Base-by-base conservation (phyloP, 2,329 filamentous ascomycete species). In the Drechslerella dactyloides region DNA sequence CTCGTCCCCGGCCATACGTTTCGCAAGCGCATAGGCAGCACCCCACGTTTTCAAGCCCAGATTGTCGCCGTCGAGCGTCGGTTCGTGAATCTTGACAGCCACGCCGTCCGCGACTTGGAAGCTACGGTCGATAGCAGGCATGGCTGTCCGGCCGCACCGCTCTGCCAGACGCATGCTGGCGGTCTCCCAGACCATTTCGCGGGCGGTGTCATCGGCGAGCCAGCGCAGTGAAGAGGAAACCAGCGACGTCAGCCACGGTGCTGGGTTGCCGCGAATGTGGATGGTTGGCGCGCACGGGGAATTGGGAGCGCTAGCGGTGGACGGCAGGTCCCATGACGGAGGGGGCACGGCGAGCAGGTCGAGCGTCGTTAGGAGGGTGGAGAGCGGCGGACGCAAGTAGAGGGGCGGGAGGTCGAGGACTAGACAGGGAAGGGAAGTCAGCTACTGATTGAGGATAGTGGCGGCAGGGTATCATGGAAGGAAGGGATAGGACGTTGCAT, bases 21-120 rank as follows among this genome's bases (percentile, higher is more conserved):
- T 89, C 0, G 93, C 89, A 2, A 97, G 86, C 1, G 96, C 84
- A 77, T 92, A 96, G 0, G 92, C 93, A 0, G 92, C 93, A 0
- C 90, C 91, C 94, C 94, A 97, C 0, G 94, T 99, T 80, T 99
- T 97, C 79, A 96, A 84, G 0, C 94, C 94, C 17, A 97, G 83
- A 69, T 90, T 90, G 79, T 97, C 93, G 5, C 90, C 90, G 0
- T 91, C 96, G 63, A 97, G 82, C 0, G 92, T 88, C 1, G 94
- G 94, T 78, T 99, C 94, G 64, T 91, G 85, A 42, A 99, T 86
- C 37, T 85, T 84, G 56, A 99, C 82, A 52, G 72, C 76, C 15
- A 66, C 54, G 2, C 77, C 76, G 3, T 76, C 74, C 24, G 85
- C 84, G 46, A 90, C 85, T 6, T 76, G 79, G 78, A 90, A 90